phyloP scores from a whole-genome alignment of 257 asterid species.

The Salvia rosmarinus region DNA sequence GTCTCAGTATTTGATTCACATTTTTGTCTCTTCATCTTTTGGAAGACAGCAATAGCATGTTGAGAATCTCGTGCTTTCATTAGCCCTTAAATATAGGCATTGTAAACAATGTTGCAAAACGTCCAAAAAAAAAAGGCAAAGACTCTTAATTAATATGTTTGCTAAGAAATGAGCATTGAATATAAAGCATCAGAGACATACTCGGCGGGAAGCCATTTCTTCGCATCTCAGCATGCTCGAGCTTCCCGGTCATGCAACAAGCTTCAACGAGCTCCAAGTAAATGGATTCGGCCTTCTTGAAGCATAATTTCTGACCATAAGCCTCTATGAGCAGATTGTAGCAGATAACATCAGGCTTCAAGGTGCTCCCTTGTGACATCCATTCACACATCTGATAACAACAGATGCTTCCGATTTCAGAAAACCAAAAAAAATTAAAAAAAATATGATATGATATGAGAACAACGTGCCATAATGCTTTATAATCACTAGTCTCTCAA shows the following conservation, averaged over 20 bases:
- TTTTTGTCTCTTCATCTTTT: constrained; percentile 72
- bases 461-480: background rate
- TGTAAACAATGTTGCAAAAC: constrained; percentile 70
- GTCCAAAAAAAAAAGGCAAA: constrained; percentile 21
- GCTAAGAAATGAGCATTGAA: background rate
- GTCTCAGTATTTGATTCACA: constrained; percentile 75
- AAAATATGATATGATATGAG: too few species aligned
- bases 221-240: constrained; percentile 73
- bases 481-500: background rate
- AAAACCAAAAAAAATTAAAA: background rate
- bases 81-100: constrained; percentile 79
- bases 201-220: constrained; percentile 61
- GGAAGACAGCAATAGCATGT: constrained; percentile 66
- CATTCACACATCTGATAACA: constrained; percentile 72
- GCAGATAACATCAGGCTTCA: constrained; percentile 76
- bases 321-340: constrained; percentile 90
- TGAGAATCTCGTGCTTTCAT: constrained; percentile 54
- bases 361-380: constrained; percentile 70
- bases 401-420: background rate
- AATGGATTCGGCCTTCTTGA: constrained; percentile 69
- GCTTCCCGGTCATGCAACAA: constrained; percentile 66
- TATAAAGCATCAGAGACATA: constrained; percentile 33
- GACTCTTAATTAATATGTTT: constrained; percentile 10
- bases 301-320: constrained; percentile 59
- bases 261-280: constrained; percentile 70